Percentiles rank a stretch among this genome's conserved stretches.
These are phyloP conservation scores for Gardenia jasminoides DNA, from an alignment of 257 asterid genomes.

Conservation along the genomic window DNA sequence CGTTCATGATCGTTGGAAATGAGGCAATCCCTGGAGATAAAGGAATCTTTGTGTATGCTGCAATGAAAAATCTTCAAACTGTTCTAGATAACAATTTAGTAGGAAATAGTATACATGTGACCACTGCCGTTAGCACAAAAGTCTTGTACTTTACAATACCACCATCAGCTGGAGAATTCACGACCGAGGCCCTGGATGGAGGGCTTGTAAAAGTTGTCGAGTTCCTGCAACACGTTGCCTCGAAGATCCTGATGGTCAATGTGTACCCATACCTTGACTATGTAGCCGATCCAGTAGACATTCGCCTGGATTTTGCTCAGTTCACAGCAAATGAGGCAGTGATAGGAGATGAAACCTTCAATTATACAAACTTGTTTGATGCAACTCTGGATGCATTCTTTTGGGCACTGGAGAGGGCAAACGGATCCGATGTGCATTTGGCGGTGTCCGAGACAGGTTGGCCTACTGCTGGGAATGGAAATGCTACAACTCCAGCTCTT, in stretches of 20 bases:
- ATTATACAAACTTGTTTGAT: slow-evolving; percentile 35
- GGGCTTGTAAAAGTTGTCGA: neutral
- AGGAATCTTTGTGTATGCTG: neutral
- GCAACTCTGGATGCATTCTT: slow-evolving; percentile 40
- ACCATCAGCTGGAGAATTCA: slow-evolving; percentile 20
- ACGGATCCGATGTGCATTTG: slow-evolving; percentile 20
- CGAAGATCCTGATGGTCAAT: slow-evolving; percentile 11
- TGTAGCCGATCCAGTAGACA: neutral
- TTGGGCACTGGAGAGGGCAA: slow-evolving; percentile 34
- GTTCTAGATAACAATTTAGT: neutral
- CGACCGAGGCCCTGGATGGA: neutral
- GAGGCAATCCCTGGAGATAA: slow-evolving; percentile 24
- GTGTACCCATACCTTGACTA: slow-evolving; percentile 47
- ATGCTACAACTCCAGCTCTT: neutral
- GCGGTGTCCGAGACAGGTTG: slow-evolving; percentile 39
- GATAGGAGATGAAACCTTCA: neutral
- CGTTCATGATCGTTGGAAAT: slow-evolving; percentile 35
- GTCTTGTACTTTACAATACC: slow-evolving; percentile 27
- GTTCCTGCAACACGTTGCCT: neutral
- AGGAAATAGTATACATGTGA: neutral
- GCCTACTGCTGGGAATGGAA: slow-evolving; percentile 28
- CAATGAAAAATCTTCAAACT: neutral
- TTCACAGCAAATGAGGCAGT: slow-evolving; percentile 17
- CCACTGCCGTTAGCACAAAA: slow-evolving; percentile 12
- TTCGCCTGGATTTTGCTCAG: slow-evolving; percentile 32